Evolutionary conservation across 2,329 filamentous ascomycete species (phyloP), one percentile per base, ranked within the genome.

Genomic region (Colletotrichum spaethianum): DNA sequence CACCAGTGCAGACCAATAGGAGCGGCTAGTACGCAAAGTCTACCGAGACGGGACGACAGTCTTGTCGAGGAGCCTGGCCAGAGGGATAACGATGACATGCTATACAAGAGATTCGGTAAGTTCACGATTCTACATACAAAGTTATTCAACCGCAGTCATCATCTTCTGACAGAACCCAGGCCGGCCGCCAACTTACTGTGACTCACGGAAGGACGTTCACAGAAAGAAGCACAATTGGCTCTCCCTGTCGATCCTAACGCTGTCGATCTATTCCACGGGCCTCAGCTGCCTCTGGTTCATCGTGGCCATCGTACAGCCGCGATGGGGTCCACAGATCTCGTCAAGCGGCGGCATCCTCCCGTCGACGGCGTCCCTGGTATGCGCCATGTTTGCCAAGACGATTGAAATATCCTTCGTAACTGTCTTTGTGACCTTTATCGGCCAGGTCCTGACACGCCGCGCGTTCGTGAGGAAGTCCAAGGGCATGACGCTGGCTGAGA

Each of bases 391-490:
- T 44, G 92, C 93, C 9, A 96, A 95, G 80, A 89, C 92, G 0
- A 93, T 95, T 59, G 94, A 96, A 80, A 78, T 95, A 74, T 91
- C 92, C 0, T 96, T 95, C 77, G 93, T 94, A 4, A 94, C 93
- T 0, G 91, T 94, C 0, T 93, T 94, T 72, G 92, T 95, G 1
- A 88, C 92, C 0, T 93, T 93, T 66, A 79, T 95, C 0, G 94
- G 94, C 0, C 94, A 96, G 78, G 88, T 93, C 0, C 82, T 96
- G 20, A 94, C 90, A n/a, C 86, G 92, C 26, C 84, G 92, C 66
- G 92, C 93, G 0, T 88, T 94, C 67, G 86, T 87, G 31, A 88
- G 86, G 65, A 83, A 86, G 11, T 88, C 90, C 0, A 82, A 84
- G 3, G 93, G 93, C 2, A 88, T 95, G 70, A 94, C 90, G 0